phyloP scores from a whole-genome alignment of 2,329 filamentous ascomycete species.

The Curvularia hawaiiensis region DNA sequence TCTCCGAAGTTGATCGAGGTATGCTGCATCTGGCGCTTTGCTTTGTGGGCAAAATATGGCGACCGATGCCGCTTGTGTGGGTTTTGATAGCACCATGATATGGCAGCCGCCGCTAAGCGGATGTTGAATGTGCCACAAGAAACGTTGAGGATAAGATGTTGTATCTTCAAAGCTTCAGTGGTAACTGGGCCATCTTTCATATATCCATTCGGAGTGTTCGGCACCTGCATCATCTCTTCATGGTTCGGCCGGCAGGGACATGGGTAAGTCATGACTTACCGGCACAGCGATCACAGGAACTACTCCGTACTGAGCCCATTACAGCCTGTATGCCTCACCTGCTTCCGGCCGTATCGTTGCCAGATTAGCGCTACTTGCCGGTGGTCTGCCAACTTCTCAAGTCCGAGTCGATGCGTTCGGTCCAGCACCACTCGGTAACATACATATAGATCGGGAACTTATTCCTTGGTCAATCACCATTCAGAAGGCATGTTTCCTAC shows the following conservation, averaged over 20 bases:
- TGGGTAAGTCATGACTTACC: not conserved
- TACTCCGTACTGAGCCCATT: not conserved
- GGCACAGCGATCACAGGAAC: not conserved
- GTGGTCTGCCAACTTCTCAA: not conserved
- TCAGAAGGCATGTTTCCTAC: not conserved
- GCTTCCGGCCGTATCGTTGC: not conserved
- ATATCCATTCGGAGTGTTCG: not conserved
- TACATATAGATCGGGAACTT: not conserved
- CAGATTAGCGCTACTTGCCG: not conserved
- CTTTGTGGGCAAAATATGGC: constrained; percentile 31
- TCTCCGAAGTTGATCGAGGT: constrained; percentile 20
- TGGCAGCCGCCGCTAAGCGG: not conserved
- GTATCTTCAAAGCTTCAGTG: not conserved
- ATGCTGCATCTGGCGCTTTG: constrained; percentile 24
- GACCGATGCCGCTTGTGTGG: constrained; percentile 16
- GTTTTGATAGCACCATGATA: constrained; percentile 1
- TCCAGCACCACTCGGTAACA: constrained; percentile 1
- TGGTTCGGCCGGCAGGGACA: not conserved
- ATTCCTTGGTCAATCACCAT: not conserved
- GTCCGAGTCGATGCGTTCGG: not conserved
- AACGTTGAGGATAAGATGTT: not conserved
- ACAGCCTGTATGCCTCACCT: not conserved
- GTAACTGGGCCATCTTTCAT: not conserved
- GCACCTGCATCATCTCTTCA: not conserved
- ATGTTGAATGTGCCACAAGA: constrained; percentile 2